Evolutionary conservation across 2,329 filamentous ascomycete species (phyloP), one percentile per base, ranked within the genome.

Genomic region (Penicillium sp.): DNA sequence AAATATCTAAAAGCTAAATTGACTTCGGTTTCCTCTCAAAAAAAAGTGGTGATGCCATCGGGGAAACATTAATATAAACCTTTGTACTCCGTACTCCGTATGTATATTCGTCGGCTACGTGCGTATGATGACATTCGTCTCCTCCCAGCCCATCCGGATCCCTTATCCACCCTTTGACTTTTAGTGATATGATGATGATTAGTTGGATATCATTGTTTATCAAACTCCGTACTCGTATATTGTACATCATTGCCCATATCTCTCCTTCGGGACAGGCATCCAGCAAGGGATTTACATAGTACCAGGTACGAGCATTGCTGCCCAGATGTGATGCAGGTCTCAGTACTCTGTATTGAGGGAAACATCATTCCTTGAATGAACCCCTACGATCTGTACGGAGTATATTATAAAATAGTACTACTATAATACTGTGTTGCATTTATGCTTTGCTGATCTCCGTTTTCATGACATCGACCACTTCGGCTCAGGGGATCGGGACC

Each of bases 391-490:
- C 25, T 29, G 9, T 23, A 35, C 25, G 23, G 6, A n/a, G 41
- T 27, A 9, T 13, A 29, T 29, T 9, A 9, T 9, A 33, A 37
- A 37, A n/a, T 15, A n/a, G 6, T 17, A 43, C 13, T 17, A 35
- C 6, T 35, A 23, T 12, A 19, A 12, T 43, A 23, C 17, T 12
- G 46, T 12, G 46, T 35, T 19, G 46, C 46, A 35, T 35, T 23
- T 23, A 21, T 31, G 12, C 8, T 45, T 33, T 33, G 31, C 9
- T 33, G 45, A 45, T 47, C 52, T 42, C 50, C 51, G 55, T 54
- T 59, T 59, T 38, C 49, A 66, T 67, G 63, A 67, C 63, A 64
- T 67, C 63, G 58, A 60, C 52, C 57, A 63, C 56, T 65, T 23
- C 15, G 19, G 45, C 13, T n/a, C 23, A 40, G 25, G 45, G 21